These are phyloP conservation scores for Solanum virginianum DNA, from an alignment of 257 asterid genomes.

Conservation along the genomic window DNA sequence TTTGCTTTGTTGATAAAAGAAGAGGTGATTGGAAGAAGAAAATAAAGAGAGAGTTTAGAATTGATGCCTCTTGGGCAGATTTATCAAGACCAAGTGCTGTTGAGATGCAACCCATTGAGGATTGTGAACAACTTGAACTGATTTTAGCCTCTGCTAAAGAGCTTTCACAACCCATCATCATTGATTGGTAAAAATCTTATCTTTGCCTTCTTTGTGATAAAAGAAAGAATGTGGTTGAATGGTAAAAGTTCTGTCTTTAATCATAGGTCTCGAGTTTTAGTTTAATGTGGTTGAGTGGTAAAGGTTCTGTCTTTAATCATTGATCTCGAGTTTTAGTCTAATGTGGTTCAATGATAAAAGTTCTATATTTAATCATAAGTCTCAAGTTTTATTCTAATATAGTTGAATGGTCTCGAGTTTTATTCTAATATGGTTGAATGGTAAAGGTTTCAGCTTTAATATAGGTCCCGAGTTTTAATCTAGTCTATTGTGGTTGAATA, in stretches of 20 bases:
- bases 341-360: too few species aligned
- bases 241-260: background rate
- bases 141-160: slow-evolving; percentile 46
- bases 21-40: slow-evolving; percentile 15
- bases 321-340: too few species aligned
- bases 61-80: slow-evolving; percentile 38
- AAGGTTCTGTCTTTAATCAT: too few species aligned
- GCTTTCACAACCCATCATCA: slow-evolving; percentile 55
- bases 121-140: slow-evolving; percentile 49
- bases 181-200: slow-evolving; percentile 42
- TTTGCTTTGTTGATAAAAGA: slow-evolving; percentile 23
- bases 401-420: too few species aligned
- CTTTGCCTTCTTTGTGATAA: background rate
- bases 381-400: too few species aligned
- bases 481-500: background rate
- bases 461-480: background rate
- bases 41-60: slow-evolving; percentile 23
- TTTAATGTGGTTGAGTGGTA: too few species aligned
- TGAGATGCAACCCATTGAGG: slow-evolving; percentile 47
- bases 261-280: background rate
- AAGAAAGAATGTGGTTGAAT: background rate
- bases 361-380: too few species aligned
- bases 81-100: slow-evolving; percentile 19
- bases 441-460: too few species aligned
- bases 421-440: too few species aligned